A percentile compares a stretch with the other conserved stretches of the same genome.
These are phyloP conservation scores for Fusarium irregulare DNA, from an alignment of 2,329 filamentous ascomycete species.

Conservation along the genomic window DNA sequence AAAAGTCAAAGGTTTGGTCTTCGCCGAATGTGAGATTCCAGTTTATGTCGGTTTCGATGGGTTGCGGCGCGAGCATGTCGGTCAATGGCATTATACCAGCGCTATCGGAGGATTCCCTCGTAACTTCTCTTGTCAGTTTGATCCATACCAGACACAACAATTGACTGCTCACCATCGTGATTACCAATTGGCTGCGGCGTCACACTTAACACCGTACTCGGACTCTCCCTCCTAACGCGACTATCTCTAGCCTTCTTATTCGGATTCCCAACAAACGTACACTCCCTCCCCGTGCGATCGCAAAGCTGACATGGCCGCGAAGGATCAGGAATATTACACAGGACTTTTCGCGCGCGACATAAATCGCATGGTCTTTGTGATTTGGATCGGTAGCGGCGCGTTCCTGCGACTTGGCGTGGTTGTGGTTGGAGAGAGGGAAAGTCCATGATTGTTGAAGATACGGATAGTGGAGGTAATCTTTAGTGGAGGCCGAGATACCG, in stretches of 20 bases:
- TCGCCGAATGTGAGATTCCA: neutral
- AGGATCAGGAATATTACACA: slow-evolving; percentile 46
- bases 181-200: accelerated
- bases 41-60: neutral
- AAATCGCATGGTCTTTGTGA: slow-evolving; percentile 6
- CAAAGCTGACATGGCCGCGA: slow-evolving; percentile 43
- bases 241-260: slow-evolving; percentile 13
- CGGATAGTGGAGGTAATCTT: neutral
- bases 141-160: neutral
- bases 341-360: slow-evolving; percentile 35
- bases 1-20: slow-evolving; percentile 6
- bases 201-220: neutral
- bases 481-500: neutral
- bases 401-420: slow-evolving; percentile 5
- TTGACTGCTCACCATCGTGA: neutral
- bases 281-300: slow-evolving; percentile 37
- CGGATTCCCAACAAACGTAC: slow-evolving; percentile 42
- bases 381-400: slow-evolving; percentile 7
- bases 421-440: neutral
- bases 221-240: neutral
- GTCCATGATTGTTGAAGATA: neutral
- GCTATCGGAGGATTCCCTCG: neutral
- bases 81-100: neutral
- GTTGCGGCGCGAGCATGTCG: neutral
- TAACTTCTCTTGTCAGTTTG: neutral